Evolutionary conservation across 192 early-diverging fungal species (phyloP).

Genomic region (Piromyces finnis): DNA sequence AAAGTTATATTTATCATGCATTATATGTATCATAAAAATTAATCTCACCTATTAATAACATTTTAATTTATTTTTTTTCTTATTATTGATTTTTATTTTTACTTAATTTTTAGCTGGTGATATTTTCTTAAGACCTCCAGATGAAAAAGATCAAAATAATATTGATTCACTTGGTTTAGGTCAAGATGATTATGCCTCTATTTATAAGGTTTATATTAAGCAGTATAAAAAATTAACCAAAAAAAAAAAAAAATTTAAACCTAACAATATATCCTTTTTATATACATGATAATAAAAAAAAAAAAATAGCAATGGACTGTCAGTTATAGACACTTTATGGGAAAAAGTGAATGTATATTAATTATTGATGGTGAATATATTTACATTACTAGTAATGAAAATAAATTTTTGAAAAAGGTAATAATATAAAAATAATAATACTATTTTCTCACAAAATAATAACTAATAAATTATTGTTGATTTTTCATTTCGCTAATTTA

Average conservation of each 20-base stretch:
- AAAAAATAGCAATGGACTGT: slow-evolving; percentile 58
- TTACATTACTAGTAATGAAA: slow-evolving; percentile 69
- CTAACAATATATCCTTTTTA: no score
- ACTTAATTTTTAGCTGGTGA: slow-evolving; percentile 16
- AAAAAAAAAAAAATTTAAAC: no score
- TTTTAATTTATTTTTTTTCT: not conserved
- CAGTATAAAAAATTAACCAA: no score
- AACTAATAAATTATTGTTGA: no score
- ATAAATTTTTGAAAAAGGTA: slow-evolving; percentile 27
- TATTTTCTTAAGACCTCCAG: slow-evolving; percentile 34
- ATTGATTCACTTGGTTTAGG: slow-evolving; percentile 5
- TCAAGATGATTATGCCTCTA: slow-evolving; percentile 21
- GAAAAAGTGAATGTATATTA: slow-evolving; percentile 66
- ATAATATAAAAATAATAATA: no score
- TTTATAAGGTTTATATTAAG: slow-evolving; percentile 41
- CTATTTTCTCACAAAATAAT: no score
- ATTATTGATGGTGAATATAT: slow-evolving; percentile 90
- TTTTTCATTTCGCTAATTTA: no score
- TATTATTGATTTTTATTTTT: not conserved
- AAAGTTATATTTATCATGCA: no score
- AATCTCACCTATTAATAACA: no score
- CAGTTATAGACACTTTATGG: slow-evolving; percentile 67
- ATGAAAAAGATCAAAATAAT: slow-evolving; percentile 12
- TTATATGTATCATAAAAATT: no score
- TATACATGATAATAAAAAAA: no score